Conservation (phyloP, 2,329 filamentous ascomycete species). For the Fusarium sp. region DNA sequence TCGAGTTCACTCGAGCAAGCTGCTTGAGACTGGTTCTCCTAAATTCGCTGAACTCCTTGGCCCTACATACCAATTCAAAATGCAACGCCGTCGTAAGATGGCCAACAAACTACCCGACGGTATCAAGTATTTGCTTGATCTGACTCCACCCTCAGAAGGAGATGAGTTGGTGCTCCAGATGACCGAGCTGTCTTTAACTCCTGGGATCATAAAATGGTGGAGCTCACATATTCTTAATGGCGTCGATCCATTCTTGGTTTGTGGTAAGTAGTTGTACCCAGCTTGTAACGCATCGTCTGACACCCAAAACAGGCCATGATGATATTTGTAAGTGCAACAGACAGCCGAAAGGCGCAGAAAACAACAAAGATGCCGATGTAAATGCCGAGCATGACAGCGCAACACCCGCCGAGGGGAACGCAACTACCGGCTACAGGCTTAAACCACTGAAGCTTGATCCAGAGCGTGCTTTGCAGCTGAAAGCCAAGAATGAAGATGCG, state of each 20-base stretch:
- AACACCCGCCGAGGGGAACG: not conserved
- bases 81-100: conserved; percentile 50
- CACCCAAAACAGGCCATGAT: conserved; percentile 50
- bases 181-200: conserved; percentile 66
- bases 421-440: not conserved
- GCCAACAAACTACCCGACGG: conserved; percentile 50
- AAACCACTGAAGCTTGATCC: not conserved
- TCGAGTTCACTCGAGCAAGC: conserved; percentile 56
- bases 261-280: not conserved
- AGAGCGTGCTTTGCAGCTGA: conserved; percentile 33
- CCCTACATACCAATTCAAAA: conserved; percentile 52
- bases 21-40: conserved; percentile 57
- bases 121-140: conserved; percentile 68
- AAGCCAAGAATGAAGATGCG: conserved; percentile 26
- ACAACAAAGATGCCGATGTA: not conserved
- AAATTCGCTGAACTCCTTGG: conserved; percentile 58
- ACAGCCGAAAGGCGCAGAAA: not conserved
- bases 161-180: conserved; percentile 69
- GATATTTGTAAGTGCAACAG: conserved; percentile 50
- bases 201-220: conserved; percentile 66
- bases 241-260: conserved; percentile 44
- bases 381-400: not conserved
- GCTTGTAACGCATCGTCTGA: not conserved
- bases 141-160: conserved; percentile 69
- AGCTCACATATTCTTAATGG: conserved; percentile 48